These are phyloP conservation scores for Fraxinus dipetala DNA, from an alignment of 305 asterid genomes.

Conservation along the genomic window DNA sequence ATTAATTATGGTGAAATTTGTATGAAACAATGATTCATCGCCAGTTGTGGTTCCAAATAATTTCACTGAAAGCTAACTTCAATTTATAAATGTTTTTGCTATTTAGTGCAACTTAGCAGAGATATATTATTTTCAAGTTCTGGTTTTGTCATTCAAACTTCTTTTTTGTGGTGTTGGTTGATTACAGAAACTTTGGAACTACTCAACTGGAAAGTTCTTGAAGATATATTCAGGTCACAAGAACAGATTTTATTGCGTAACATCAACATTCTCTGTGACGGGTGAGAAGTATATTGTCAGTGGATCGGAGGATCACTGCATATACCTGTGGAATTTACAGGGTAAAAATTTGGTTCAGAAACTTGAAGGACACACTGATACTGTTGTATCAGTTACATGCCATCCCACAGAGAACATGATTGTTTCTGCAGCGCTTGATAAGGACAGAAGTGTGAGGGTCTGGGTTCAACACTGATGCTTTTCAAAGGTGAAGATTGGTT, in stretches of 20 bases:
- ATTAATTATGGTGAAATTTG: not conserved
- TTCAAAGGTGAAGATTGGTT: conserved; percentile 11
- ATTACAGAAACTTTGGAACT: conserved; percentile 82
- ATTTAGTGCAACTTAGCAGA: not conserved
- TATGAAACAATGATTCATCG: not conserved
- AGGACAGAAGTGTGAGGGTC: conserved; percentile 65
- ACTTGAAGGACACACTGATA: conserved; percentile 86
- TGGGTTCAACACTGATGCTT: conserved; percentile 66
- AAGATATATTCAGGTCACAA: conserved; percentile 63
- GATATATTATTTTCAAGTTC: not conserved
- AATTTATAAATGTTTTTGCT: not conserved
- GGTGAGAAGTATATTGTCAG: conserved; percentile 78
- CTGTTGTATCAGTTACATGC: conserved; percentile 67
- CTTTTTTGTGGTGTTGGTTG: not conserved
- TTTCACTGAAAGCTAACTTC: not conserved
- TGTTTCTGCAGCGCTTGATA: conserved; percentile 75
- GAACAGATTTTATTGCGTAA: conserved; percentile 65
- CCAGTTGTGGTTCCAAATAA: not conserved
- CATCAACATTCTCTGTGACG: conserved; percentile 68
- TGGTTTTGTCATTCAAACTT: not conserved
- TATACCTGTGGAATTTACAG: conserved; percentile 85
- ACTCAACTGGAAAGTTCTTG: conserved; percentile 56
- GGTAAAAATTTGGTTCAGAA: conserved; percentile 66
- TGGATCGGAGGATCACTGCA: conserved; percentile 80
- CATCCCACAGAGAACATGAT: conserved; percentile 71